These are phyloP conservation scores for Persicaria maculosa DNA, from an alignment of 148 eudicot genomes.

Conservation along the genomic window DNA sequence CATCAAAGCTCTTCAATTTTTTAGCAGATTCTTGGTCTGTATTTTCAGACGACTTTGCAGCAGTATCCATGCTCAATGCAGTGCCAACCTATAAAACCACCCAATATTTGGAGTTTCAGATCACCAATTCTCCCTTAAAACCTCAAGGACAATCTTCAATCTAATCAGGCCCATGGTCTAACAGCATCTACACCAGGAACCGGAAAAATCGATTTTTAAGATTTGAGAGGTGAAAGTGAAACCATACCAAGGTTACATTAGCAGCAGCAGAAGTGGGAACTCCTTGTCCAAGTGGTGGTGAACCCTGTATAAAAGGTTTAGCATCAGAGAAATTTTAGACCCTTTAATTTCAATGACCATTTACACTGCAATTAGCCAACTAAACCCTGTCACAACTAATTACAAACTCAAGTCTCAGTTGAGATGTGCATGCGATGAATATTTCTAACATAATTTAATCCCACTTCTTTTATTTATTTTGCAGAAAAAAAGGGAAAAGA, in stretches of 20 bases:
- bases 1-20: constrained; percentile 74
- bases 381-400: neutral
- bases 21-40: constrained; percentile 55
- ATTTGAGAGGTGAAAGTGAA: neutral
- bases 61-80: constrained; percentile 59
- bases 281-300: constrained; percentile 28
- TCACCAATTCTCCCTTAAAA: neutral
- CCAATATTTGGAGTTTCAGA: neutral
- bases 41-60: constrained; percentile 63
- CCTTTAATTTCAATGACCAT: neutral
- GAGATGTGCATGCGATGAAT: neutral
- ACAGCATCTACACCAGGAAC: neutral
- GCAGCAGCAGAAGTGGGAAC: constrained; percentile 22
- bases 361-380: neutral
- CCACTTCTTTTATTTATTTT: neutral
- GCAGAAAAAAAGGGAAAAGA: neutral
- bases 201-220: neutral
- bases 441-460: neutral
- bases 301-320: constrained; percentile 16
- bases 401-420: neutral
- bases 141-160: neutral
- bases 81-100: constrained; percentile 39
- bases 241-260: constrained; percentile 21
- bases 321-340: neutral
- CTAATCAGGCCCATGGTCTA: neutral